These are phyloP conservation scores for Noccaea caerulescens DNA, from an alignment of 345 rosid genomes.

Conservation along the genomic window DNA sequence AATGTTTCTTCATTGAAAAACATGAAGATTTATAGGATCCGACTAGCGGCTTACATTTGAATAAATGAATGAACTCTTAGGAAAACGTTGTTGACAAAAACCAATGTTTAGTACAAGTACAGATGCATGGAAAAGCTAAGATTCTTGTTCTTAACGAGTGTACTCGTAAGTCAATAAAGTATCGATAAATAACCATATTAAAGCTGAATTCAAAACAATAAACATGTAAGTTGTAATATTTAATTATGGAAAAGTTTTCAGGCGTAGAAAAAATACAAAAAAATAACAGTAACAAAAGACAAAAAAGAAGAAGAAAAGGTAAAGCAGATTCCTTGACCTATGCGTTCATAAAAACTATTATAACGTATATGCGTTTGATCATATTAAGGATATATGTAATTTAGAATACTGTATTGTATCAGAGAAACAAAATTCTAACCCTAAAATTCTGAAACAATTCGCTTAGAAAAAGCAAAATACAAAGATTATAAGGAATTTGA, in stretches of 20 bases:
- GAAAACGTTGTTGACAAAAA: conserved; percentile 25
- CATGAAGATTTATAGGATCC: too few relatives aligned
- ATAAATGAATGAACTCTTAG: background rate
- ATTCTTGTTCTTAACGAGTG: conserved; percentile 33
- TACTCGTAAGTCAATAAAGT: conserved; percentile 42
- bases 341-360: conserved; percentile 2
- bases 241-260: conserved; percentile 1
- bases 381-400: background rate
- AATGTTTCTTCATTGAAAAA: background rate
- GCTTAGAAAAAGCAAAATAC: background rate
- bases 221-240: conserved; percentile 23
- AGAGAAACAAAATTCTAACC: background rate
- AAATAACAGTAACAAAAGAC: conserved; percentile 24
- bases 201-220: background rate
- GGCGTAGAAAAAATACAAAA: conserved; percentile 7
- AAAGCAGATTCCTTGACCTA: conserved; percentile 38
- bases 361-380: conserved; percentile 12
- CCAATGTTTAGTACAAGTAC: conserved; percentile 9
- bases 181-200: conserved; percentile 7
- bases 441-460: background rate
- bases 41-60: background rate
- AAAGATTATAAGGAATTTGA: background rate
- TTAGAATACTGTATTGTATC: background rate
- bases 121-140: conserved; percentile 29
- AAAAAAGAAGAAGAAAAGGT: background rate